Conservation (phyloP, 164 flowering plant species). For the Warburgia ugandensis region DNA sequence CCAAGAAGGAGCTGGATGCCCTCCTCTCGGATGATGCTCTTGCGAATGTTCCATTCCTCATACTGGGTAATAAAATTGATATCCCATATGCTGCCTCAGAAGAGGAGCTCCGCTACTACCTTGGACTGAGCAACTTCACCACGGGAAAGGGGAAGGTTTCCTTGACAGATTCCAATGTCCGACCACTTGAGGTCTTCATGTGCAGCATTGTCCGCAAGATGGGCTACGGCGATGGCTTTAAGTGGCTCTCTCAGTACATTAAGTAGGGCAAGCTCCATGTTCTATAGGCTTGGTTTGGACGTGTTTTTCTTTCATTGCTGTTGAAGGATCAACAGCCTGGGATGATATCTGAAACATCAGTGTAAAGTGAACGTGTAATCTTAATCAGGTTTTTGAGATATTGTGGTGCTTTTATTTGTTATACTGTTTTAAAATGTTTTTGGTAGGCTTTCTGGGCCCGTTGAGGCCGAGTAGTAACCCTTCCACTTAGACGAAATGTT, state of each 20-base stretch:
- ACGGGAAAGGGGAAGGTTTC: constrained; percentile 64
- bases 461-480: too few species aligned
- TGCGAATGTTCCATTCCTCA: constrained; percentile 44
- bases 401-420: too few species aligned
- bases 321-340: neutral
- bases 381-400: neutral
- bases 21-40: constrained; percentile 59
- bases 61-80: constrained; percentile 53
- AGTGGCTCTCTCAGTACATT: constrained; percentile 66
- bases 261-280: constrained; percentile 21
- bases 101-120: constrained; percentile 42
- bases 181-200: constrained; percentile 64
- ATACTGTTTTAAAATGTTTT: too few species aligned
- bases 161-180: constrained; percentile 34
- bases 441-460: too few species aligned
- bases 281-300: neutral
- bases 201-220: constrained; percentile 67
- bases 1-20: constrained; percentile 61
- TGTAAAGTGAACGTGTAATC: constrained; percentile 1
- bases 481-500: too few species aligned
- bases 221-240: constrained; percentile 52
- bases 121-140: constrained; percentile 50
- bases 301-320: constrained; percentile 1
- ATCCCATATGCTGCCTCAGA: constrained; percentile 70
- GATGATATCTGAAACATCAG: neutral